Percentiles rank a stretch among this genome's conserved stretches.
Evolutionary conservation across 768 basidiomycete species (phyloP).

Genomic region (Agrocybe pediades): DNA sequence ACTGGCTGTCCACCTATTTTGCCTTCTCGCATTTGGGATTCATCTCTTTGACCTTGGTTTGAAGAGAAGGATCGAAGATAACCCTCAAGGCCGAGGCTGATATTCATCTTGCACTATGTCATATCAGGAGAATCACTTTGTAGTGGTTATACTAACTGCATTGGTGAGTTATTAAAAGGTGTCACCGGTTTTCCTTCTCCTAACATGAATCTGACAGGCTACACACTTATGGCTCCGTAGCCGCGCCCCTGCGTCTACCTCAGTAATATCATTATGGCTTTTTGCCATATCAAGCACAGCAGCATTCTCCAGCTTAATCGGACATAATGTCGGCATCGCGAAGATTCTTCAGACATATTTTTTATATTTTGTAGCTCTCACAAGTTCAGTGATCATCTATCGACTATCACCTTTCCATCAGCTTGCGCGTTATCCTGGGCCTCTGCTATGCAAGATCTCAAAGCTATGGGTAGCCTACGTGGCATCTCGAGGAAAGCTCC

Average conservation of each 20-base stretch:
- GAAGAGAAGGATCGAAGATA: no score
- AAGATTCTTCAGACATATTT: neutral
- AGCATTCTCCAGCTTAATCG: neutral
- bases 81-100: no score
- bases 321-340: neutral
- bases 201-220: neutral
- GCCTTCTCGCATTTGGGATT: no score
- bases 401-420: conserved; percentile 43
- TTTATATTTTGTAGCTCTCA: conserved; percentile 11
- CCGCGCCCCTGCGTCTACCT: neutral
- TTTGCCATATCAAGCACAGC: neutral
- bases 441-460: conserved; percentile 36
- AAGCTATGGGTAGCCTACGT: conserved; percentile 38
- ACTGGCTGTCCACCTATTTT: no score
- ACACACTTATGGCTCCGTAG: neutral
- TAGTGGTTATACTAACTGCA: neutral
- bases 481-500: conserved; percentile 38
- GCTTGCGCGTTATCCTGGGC: conserved; percentile 45
- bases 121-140: neutral
- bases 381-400: conserved; percentile 30
- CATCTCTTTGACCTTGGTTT: no score
- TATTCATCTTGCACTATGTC: neutral
- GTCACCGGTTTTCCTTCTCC: neutral
- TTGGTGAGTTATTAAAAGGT: neutral
- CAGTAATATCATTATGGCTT: neutral